These are phyloP conservation scores for Bidens hawaiensis DNA, from an alignment of 140 eudicot genomes.

Conservation along the genomic window DNA sequence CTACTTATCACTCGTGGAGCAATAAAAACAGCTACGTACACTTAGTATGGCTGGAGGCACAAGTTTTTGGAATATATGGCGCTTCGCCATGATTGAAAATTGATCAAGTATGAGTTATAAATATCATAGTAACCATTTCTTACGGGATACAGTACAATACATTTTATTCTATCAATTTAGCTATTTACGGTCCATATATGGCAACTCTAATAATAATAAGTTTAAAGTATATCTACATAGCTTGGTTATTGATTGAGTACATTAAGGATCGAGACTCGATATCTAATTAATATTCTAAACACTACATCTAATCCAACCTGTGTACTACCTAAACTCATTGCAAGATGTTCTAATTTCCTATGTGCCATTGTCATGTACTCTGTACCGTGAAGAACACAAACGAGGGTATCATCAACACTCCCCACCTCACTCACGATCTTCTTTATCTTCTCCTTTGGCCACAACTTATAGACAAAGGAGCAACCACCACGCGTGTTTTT, in stretches of 20 bases:
- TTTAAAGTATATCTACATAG: not conserved
- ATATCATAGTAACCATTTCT: no score
- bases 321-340: slow-evolving; percentile 31
- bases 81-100: no score
- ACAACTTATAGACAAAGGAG: slow-evolving; percentile 47
- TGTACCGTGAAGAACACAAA: slow-evolving; percentile 22
- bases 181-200: no score
- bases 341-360: slow-evolving; percentile 41
- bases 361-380: slow-evolving; percentile 32
- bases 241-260: slow-evolving; percentile 26
- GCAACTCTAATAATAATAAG: not conserved
- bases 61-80: no score
- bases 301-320: slow-evolving; percentile 43
- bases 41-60: no score
- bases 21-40: no score
- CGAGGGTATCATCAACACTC: slow-evolving; percentile 44
- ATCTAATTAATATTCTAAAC: slow-evolving; percentile 46
- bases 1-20: no score
- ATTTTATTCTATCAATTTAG: no score
- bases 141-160: no score
- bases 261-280: slow-evolving; percentile 60
- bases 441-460: slow-evolving; percentile 20
- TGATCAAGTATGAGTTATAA: no score
- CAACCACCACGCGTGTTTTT: slow-evolving; percentile 34
- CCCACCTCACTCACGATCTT: slow-evolving; percentile 39